These are phyloP conservation scores for Globisporangium alternatum DNA, from an alignment of 352 stramenopile genomes.

Conservation along the genomic window DNA sequence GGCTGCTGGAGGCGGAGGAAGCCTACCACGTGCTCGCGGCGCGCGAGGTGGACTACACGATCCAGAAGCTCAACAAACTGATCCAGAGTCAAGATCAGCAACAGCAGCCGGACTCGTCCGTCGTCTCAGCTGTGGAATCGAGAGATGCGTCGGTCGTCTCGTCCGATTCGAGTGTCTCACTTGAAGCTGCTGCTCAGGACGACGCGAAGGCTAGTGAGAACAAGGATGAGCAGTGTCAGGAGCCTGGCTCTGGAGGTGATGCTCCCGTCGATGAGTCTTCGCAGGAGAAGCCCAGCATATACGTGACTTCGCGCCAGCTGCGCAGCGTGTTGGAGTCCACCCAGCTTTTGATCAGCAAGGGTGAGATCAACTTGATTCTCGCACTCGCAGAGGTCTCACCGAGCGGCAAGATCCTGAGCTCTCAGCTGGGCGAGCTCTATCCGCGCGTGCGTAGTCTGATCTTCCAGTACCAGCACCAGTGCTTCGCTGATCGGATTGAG, in stretches of 20 bases:
- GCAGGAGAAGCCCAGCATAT: conserved; percentile 23
- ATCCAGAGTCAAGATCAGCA: conserved; percentile 33
- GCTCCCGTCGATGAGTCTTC: conserved; percentile 1
- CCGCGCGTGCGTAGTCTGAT: conserved; percentile 46
- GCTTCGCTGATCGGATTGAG: conserved; percentile 35
- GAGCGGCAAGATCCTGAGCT: conserved; percentile 31
- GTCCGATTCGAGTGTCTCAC: conserved; percentile 4
- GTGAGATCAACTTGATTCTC: conserved; percentile 57
- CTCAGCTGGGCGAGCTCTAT: conserved; percentile 36
- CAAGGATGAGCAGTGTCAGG: conserved; percentile 9
- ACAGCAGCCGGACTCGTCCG: not conserved
- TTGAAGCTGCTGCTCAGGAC: not conserved
- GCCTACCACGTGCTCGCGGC: conserved; percentile 29
- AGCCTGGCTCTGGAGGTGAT: not conserved
- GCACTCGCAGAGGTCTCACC: conserved; percentile 28
- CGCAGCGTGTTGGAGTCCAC: conserved; percentile 48
- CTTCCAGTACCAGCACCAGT: conserved; percentile 56
- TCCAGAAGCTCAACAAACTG: conserved; percentile 36
- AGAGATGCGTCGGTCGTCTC: conserved; percentile 18
- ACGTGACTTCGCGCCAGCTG: conserved; percentile 41
- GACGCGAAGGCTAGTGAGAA: conserved; percentile 14
- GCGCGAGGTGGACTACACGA: conserved; percentile 37
- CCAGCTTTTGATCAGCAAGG: conserved; percentile 46
- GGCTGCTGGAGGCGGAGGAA: conserved; percentile 22
- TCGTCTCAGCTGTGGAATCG: not conserved